Conservation (phyloP, 345 rosid genomes). For the Bruguiera sexangula region DNA sequence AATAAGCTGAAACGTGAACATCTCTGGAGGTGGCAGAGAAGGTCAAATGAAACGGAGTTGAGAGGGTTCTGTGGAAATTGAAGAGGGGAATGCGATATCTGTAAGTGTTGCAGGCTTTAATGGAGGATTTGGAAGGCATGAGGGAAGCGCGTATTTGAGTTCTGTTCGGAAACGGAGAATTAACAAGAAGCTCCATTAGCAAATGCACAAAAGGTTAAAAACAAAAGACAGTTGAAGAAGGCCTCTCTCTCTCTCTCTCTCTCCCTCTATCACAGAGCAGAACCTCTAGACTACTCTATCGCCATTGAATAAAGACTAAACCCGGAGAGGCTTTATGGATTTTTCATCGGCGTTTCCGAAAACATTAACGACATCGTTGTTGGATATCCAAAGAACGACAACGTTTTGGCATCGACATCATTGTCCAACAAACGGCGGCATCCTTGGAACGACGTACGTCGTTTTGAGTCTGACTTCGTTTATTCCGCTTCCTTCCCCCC, state of each 20-base stretch:
- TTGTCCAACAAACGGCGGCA: neutral
- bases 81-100: conserved; percentile 16
- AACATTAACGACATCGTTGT: neutral
- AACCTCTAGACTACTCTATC: too few relatives aligned
- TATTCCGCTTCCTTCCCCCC: too few relatives aligned
- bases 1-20: conserved; percentile 50
- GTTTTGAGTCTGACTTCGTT: too few relatives aligned
- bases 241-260: neutral
- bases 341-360: neutral
- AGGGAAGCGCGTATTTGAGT: conserved; percentile 19
- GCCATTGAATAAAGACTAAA: neutral
- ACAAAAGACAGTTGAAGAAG: neutral
- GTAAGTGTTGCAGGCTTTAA: conserved; percentile 13
- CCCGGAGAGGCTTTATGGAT: neutral
- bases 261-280: neutral
- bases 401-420: neutral
- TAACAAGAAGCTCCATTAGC: conserved; percentile 42
- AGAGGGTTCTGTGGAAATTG: conserved; percentile 21
- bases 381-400: neutral
- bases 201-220: neutral
- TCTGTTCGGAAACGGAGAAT: conserved; percentile 24
- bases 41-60: conserved; percentile 20
- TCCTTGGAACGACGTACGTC: too few relatives aligned
- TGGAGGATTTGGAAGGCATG: conserved; percentile 32
- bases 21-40: conserved; percentile 7